A percentile compares a stretch with the other conserved stretches of the same genome.
These are phyloP conservation scores for Plasmodium malariae DNA, from an alignment of 169 alveolate genomes.

Conservation along the genomic window DNA sequence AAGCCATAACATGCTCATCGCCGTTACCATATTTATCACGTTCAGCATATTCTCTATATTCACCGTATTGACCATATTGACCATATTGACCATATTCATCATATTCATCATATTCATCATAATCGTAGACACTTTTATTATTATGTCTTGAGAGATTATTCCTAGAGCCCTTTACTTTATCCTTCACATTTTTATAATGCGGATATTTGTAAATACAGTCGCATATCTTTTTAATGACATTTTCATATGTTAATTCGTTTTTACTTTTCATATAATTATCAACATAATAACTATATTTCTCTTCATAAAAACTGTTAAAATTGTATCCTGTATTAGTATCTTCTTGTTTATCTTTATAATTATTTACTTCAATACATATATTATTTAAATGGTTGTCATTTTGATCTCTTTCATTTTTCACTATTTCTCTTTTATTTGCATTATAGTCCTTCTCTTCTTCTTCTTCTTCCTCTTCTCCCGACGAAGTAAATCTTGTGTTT, in stretches of 20 bases:
- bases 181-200: constrained; percentile 45
- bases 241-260: constrained; percentile 65
- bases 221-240: constrained; percentile 66
- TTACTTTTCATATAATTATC: constrained; percentile 66
- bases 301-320: constrained; percentile 33
- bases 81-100: neutral
- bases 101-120: neutral
- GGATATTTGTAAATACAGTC: constrained; percentile 67
- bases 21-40: too few relatives aligned
- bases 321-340: neutral
- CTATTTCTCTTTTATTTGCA: neutral
- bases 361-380: neutral
- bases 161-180: neutral
- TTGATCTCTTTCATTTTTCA: too few relatives aligned
- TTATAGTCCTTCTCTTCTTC: constrained; percentile 7
- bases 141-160: neutral
- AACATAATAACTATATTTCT: constrained; percentile 21
- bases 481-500: constrained; percentile 2
- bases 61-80: neutral
- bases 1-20: too few relatives aligned
- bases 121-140: neutral
- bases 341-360: neutral
- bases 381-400: constrained; percentile 4
- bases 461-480: constrained; percentile 30
- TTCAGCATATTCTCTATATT: neutral